Evolutionary conservation across 2,329 filamentous ascomycete species (phyloP), one percentile per base, ranked within the genome.

Genomic region (Dichotomopilus funicola): DNA sequence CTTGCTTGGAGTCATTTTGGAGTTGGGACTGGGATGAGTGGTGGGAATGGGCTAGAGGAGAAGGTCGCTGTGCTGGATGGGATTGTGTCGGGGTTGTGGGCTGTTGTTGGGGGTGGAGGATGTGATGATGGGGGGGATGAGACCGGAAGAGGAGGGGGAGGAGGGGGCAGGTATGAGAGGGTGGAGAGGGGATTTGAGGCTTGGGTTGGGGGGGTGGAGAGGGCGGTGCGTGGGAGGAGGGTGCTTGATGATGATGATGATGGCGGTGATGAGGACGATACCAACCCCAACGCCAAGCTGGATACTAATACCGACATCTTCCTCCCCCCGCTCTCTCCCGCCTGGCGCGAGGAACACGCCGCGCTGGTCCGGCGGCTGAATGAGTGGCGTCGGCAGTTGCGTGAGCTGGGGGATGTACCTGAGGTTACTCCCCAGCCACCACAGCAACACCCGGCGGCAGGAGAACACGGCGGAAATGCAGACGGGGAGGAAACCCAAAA

Each of bases 281-380:
- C 3, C 19, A 27, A 27, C 19, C 3, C 19, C 19, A 27, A 27
- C 19, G 19, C 19, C 19, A 27, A 27, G 19, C 19, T 27, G 19
- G 19, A 27, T 27, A 27, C 19, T 27, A 27, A 27, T 27, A 27
- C 19, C 19, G 19, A 27, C 19, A 27, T 71, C 35, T 68, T 71
- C 1, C 69, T 83, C 10, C 76, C 77, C 42, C 76, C 79, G 40
- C 68, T 87, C 12, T 80, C 84, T 55, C 67, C 68, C 2, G 65
- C 71, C 0, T 88, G 85, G 85, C 78, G 76, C 63, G 79, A 79
- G 33, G 82, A 86, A 54, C 79, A 78, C 60, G 71, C 72, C 0
- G 73, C 72, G 3, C 67, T 87, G 34, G 68, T 70, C 5, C 73
- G 81, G 37, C 76, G 78, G 58, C 70, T 87, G n/a, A 77, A 82